phyloP scores from a whole-genome alignment of 331 rosid genomes.

The Arachis monticola region DNA sequence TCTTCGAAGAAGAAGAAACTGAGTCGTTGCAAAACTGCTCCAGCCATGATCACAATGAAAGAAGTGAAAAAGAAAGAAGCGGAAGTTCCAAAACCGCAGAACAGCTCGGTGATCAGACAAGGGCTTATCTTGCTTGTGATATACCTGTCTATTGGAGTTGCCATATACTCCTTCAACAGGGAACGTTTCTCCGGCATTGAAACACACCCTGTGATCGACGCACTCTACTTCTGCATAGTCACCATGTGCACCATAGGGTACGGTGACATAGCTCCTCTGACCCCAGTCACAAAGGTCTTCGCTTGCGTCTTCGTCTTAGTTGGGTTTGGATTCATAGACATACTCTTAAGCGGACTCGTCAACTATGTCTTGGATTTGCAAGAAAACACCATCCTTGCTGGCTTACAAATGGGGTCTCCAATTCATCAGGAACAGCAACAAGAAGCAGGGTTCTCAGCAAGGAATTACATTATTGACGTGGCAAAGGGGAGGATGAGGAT shows the following conservation, averaged over 20 bases:
- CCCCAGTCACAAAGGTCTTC: conserved; percentile 61
- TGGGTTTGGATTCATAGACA: conserved; percentile 84
- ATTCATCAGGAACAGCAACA: background rate
- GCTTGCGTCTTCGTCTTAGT: conserved; percentile 76
- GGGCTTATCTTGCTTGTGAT: conserved; percentile 56
- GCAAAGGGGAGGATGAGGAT: conserved; percentile 92
- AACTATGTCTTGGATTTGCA: conserved; percentile 76
- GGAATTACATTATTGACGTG: conserved; percentile 72
- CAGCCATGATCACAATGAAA: conserved; percentile 61
- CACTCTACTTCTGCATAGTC: conserved; percentile 79
- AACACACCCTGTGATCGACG: conserved; percentile 76
- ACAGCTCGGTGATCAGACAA: conserved; percentile 64
- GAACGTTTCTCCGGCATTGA: conserved; percentile 66
- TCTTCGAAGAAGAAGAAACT: conserved; percentile 51
- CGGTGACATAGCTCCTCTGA: conserved; percentile 76
- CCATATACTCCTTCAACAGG: conserved; percentile 66
- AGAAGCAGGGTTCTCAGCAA: conserved; percentile 52
- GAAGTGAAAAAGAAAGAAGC: conserved; percentile 47
- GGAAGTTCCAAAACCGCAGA: conserved; percentile 51
- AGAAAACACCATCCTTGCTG: conserved; percentile 62
- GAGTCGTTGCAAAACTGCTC: conserved; percentile 77
- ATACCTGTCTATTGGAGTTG: conserved; percentile 67
- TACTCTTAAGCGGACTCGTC: conserved; percentile 75
- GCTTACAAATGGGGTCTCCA: conserved; percentile 47
- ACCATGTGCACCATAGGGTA: conserved; percentile 93